A percentile compares a stretch with the other conserved stretches of the same genome.
phyloP scores from a whole-genome alignment of 805 yeast species.

The Candida easanensis region DNA sequence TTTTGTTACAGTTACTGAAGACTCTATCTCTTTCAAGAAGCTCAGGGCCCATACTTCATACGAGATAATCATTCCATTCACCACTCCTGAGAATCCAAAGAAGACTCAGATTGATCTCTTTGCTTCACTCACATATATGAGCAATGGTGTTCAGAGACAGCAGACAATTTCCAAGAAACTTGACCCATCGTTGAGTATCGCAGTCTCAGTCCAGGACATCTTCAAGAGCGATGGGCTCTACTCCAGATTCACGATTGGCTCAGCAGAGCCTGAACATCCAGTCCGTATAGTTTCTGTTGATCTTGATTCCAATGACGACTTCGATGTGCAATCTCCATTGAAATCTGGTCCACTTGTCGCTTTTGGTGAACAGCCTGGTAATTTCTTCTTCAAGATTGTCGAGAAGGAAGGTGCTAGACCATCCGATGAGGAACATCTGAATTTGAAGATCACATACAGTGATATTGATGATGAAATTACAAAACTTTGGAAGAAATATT shows the following conservation, averaged over 20 bases:
- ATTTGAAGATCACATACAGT: slow-evolving; percentile 43
- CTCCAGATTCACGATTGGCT: slow-evolving; percentile 67
- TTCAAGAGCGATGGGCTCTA: slow-evolving; percentile 55
- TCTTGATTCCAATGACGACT: slow-evolving; percentile 35
- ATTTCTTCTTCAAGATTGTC: slow-evolving; percentile 54
- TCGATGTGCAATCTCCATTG: slow-evolving; percentile 31
- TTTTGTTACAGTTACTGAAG: slow-evolving; percentile 1
- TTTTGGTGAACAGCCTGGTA: slow-evolving; percentile 68
- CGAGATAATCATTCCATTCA: slow-evolving; percentile 34
- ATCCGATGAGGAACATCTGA: slow-evolving; percentile 35
- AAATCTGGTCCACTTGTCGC: slow-evolving; percentile 42
- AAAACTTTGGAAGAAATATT: slow-evolving; percentile 22
- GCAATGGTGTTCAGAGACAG: slow-evolving; percentile 10
- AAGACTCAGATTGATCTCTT: slow-evolving; percentile 10
- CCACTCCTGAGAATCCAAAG: slow-evolving; percentile 20
- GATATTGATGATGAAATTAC: slow-evolving; percentile 45
- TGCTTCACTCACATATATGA: slow-evolving; percentile 13
- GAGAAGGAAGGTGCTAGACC: slow-evolving; percentile 22
- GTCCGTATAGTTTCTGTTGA: slow-evolving; percentile 47
- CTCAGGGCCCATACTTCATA: slow-evolving; percentile 12
- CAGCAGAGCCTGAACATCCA: slow-evolving; percentile 50
- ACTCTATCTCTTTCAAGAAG: background rate
- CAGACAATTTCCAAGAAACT: slow-evolving; percentile 30
- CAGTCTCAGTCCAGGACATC: slow-evolving; percentile 80
- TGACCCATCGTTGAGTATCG: slow-evolving; percentile 55